Conservation (phyloP, 1,284 basidiomycete genomes). For the Gymnopus androsaceus region DNA sequence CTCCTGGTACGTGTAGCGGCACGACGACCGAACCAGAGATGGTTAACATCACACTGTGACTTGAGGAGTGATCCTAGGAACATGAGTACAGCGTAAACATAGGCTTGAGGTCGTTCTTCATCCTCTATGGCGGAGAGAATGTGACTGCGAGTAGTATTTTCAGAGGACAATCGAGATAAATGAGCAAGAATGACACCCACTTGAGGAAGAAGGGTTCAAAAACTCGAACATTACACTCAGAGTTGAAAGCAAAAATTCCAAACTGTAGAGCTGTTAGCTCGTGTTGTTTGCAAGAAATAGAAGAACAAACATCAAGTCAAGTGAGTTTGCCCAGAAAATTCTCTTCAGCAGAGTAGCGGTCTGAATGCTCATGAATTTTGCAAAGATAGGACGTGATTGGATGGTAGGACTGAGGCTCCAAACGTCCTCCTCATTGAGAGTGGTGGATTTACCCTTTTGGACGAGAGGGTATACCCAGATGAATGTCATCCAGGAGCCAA, state of each 20-base stretch:
- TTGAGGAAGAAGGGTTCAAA: constrained; percentile 66
- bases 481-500: constrained; percentile 82
- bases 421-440: constrained; percentile 71
- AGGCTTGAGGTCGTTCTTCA: constrained; percentile 58
- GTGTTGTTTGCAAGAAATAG: constrained; percentile 57
- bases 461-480: constrained; percentile 76
- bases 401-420: constrained; percentile 71
- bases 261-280: constrained; percentile 40
- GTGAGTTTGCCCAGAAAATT: constrained; percentile 56
- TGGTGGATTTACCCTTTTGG: constrained; percentile 53
- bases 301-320: constrained; percentile 60
- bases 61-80: constrained; percentile 62
- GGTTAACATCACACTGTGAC: constrained; percentile 72
- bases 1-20: constrained; percentile 68
- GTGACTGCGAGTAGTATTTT: background rate
- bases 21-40: constrained; percentile 79
- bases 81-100: constrained; percentile 71
- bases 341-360: background rate
- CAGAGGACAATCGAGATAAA: background rate
- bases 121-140: constrained; percentile 26
- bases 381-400: constrained; percentile 67
- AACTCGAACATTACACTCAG: constrained; percentile 72
- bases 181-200: constrained; percentile 28
- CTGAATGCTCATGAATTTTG: constrained; percentile 51
- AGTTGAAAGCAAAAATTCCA: constrained; percentile 21